Percentiles rank a stretch among this genome's conserved stretches.
Conservation (phyloP, 1,284 basidiomycete genomes). For the Cryptococcus deneoformans region DNA sequence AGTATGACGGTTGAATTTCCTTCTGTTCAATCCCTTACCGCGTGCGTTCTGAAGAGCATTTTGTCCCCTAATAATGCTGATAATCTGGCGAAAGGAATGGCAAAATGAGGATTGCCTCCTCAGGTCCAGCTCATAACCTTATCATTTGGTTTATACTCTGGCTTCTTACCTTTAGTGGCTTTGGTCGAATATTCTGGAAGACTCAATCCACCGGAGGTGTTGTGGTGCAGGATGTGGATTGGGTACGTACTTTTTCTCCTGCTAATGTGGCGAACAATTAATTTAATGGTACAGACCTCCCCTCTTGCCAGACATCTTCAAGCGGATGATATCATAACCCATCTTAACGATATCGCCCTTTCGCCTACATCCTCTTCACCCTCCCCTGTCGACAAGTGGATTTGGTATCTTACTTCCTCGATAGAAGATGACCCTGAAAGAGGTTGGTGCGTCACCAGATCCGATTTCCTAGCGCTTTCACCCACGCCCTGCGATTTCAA, state of each 20-base stretch:
- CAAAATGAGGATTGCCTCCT: conserved; percentile 37
- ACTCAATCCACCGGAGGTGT: conserved; percentile 22
- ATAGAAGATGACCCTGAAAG: conserved; percentile 17
- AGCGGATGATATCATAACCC: conserved; percentile 35
- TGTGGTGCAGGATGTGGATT: conserved; percentile 27
- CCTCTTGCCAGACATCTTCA: conserved; percentile 26
- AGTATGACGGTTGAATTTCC: conserved; percentile 41
- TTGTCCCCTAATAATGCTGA: conserved; percentile 1
- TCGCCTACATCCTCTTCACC: not conserved
- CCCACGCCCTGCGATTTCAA: not conserved
- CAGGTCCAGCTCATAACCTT: conserved; percentile 46
- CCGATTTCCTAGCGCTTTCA: conserved; percentile 5
- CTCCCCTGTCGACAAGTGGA: conserved; percentile 23
- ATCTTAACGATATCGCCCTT: conserved; percentile 30
- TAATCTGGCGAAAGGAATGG: conserved; percentile 18
- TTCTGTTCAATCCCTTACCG: conserved; percentile 26
- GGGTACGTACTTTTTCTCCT: conserved; percentile 9
- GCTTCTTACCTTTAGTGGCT: conserved; percentile 17
- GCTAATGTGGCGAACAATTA: not conserved
- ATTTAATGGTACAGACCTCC: conserved; percentile 18
- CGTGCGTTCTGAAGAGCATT: conserved; percentile 12
- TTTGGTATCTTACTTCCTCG: conserved; percentile 22
- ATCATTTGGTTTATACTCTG: conserved; percentile 26
- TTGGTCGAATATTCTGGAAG: conserved; percentile 29
- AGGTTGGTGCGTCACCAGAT: conserved; percentile 32